Conservation (phyloP, 768 basidiomycete genomes). For the Rhodotorula taiwanensis region DNA sequence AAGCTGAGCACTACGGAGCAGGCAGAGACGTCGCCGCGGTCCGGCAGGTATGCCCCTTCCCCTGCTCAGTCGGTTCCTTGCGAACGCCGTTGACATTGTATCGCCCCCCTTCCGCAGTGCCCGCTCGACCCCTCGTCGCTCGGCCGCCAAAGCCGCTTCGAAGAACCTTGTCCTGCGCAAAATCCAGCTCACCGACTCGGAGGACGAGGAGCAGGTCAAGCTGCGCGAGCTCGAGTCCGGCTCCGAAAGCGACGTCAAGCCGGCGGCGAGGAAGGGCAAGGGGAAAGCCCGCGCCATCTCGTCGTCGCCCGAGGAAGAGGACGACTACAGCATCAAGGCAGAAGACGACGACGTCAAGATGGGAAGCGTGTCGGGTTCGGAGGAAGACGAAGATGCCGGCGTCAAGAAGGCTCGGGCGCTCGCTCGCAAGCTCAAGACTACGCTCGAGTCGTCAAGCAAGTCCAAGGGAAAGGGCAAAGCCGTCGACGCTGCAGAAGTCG, state of each 20-base stretch:
- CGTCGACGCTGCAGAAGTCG: not conserved
- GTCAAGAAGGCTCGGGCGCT: conserved; percentile 21
- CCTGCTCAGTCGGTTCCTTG: too few relatives aligned
- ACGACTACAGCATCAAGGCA: not conserved
- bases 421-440: conserved; percentile 9
- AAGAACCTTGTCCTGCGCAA: not conserved
- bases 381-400: conserved; percentile 7
- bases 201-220: not conserved
- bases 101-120: not conserved
- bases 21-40: not conserved
- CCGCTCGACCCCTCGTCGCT: conserved; percentile 6
- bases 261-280: conserved; percentile 17
- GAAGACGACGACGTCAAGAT: not conserved
- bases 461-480: conserved; percentile 21
- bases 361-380: too few relatives aligned
- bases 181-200: conserved; percentile 7
- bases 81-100: too few relatives aligned
- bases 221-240: too few relatives aligned
- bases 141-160: not conserved
- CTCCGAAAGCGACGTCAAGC: not conserved
- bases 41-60: not conserved
- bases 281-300: conserved; percentile 2
- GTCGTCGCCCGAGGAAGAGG: not conserved
- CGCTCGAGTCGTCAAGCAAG: not conserved
- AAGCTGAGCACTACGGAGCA: too few relatives aligned